Conservation (phyloP, 2,329 filamentous ascomycete genomes). For the Aspergillus puulaauensis region DNA sequence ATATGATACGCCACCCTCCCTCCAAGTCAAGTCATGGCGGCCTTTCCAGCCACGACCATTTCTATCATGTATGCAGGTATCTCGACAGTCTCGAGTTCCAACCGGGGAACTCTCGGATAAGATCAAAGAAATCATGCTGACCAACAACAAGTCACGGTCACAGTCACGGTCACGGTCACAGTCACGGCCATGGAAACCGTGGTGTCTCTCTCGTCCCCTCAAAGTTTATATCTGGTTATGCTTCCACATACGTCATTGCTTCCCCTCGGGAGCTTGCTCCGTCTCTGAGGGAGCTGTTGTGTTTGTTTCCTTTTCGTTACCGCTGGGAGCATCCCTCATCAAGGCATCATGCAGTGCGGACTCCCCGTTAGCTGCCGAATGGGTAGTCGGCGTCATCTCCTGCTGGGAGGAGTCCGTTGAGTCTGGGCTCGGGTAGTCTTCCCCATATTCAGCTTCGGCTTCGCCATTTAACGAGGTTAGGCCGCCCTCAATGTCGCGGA, state of each 20-base stretch:
- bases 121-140: constrained; percentile 1
- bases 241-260: constrained; percentile 4
- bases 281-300: neutral
- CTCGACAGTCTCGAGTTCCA: constrained; percentile 17
- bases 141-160: neutral
- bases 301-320: neutral
- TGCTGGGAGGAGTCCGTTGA: constrained; percentile 42
- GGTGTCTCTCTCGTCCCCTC: neutral
- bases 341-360: neutral
- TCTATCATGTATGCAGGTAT: constrained; percentile 14
- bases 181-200: neutral
- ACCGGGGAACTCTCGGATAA: constrained; percentile 19
- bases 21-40: neutral
- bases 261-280: neutral
- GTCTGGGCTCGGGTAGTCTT: constrained; percentile 55
- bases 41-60: neutral
- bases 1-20: constrained; percentile 1
- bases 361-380: constrained; percentile 10
- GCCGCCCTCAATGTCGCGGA: constrained; percentile 91
- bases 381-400: constrained; percentile 27
- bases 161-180: neutral
- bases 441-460: constrained; percentile 46
- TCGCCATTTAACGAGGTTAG: constrained; percentile 69
- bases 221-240: neutral
- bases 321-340: neutral